Base-by-base conservation (phyloP, 2,329 filamentous ascomycete species). In the Venturiaceae sp. region DNA sequence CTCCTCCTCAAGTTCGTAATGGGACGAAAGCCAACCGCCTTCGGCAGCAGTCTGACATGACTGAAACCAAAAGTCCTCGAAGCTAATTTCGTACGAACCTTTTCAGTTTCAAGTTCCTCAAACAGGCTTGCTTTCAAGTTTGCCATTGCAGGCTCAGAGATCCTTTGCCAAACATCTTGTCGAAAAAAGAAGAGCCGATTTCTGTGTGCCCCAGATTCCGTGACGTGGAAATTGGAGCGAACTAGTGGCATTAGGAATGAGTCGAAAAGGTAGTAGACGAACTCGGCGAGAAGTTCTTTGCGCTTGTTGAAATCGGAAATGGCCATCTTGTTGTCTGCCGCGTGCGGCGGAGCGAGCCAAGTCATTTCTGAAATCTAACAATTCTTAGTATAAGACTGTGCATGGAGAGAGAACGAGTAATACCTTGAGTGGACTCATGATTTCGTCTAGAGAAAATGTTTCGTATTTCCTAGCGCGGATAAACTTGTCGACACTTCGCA, bases 251-350 rank as follows among this genome's bases (percentile, higher is more conserved):
- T 88, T 58, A 99, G 68, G 23, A 96, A 78, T 0, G 92, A 96
- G 71, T 99, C 94, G 66, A 99, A 94, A 3, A 95, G 64, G 69
- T 92, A 99, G 73, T 96, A 97, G 6, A 97, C 66, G 60, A 97
- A 85, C 69, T 99, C 94, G 57, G 84, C 74, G 53, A 96, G 82
- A 0, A 97, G 78, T 66, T 96, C 88, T 28, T 75, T 77, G 11
- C 92, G 85, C 71, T 96, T 97, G 5, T 30, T 26, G 46, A 60
- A 60, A 47, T 60, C 59, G 8, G 58, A 58, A 5, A 30, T 30
- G 19, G 39, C 36, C 58, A 58, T 60, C 26, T 57, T 60, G 2
- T 39, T 14, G 14, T 9, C 39, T 30, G 32, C 9, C n/a, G 44
- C 14, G 19, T 30, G 28, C 13, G 32, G 4, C 5, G 54, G 55